These are phyloP conservation scores for Colletotrichum eleusines DNA, from an alignment of 2,329 filamentous ascomycete species.

Conservation along the genomic window DNA sequence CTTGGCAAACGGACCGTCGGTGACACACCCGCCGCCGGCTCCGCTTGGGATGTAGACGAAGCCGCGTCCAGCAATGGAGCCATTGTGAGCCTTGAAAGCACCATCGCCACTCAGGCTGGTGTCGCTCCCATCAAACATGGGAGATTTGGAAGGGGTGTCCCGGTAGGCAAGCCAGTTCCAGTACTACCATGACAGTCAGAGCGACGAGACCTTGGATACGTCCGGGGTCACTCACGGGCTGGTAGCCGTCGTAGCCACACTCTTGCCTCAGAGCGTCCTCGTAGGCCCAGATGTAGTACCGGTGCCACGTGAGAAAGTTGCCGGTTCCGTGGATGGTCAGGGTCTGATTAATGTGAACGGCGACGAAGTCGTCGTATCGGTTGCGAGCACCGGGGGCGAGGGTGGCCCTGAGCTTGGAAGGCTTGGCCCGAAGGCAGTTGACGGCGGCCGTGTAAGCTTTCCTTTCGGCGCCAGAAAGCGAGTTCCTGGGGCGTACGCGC, in stretches of 20 bases:
- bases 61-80: conserved; percentile 45
- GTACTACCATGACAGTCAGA: conserved; percentile 44
- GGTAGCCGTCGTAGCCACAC: conserved; percentile 41
- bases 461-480: conserved; percentile 42
- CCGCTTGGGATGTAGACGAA: conserved; percentile 50
- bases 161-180: conserved; percentile 51
- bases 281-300: conserved; percentile 34
- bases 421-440: conserved; percentile 32
- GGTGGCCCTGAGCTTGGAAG: conserved; percentile 18
- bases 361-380: conserved; percentile 42
- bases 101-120: conserved; percentile 55
- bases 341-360: conserved; percentile 36
- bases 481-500: conserved; percentile 40
- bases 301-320: conserved; percentile 41
- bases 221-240: conserved; percentile 25
- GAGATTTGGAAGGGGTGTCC: conserved; percentile 47
- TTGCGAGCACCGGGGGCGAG: conserved; percentile 41
- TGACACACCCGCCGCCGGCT: conserved; percentile 58
- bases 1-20: conserved; percentile 64
- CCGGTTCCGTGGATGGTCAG: conserved; percentile 33
- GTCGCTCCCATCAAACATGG: conserved; percentile 56
- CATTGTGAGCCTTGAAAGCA: conserved; percentile 47
- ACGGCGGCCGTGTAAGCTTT: conserved; percentile 41
- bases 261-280: conserved; percentile 39
- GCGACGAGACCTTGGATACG: background rate